Evolutionary conservation across 768 basidiomycete species (phyloP).

Genomic region (Candolleomyces eurysporus): DNA sequence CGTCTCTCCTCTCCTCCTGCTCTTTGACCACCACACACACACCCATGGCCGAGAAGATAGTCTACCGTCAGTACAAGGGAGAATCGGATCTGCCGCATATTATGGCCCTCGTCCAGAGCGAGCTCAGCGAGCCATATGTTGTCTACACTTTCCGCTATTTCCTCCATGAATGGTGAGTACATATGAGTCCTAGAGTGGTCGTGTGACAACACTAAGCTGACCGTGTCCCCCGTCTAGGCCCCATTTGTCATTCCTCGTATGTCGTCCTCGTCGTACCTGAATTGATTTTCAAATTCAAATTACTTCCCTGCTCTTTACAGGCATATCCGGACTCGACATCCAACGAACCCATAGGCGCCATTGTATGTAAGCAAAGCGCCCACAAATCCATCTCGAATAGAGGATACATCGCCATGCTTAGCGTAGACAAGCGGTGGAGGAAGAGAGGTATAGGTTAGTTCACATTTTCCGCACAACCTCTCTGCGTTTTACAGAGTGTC

Average conservation of each 20-base stretch:
- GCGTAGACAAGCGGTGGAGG: slow-evolving; percentile 79
- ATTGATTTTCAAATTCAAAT: not conserved
- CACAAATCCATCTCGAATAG: slow-evolving; percentile 75
- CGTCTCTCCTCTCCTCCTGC: slow-evolving; percentile 4
- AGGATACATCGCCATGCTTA: slow-evolving; percentile 98
- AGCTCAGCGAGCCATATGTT: slow-evolving; percentile 95
- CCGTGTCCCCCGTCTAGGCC: slow-evolving; percentile 55
- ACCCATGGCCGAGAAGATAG: slow-evolving; percentile 31
- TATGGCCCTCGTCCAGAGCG: slow-evolving; percentile 85
- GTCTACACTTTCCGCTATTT: slow-evolving; percentile 98
- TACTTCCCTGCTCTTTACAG: slow-evolving; percentile 26
- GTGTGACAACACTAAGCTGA: slow-evolving; percentile 25
- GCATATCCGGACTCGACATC: slow-evolving; percentile 51
- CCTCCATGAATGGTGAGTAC: slow-evolving; percentile 86
- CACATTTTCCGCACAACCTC: slow-evolving; percentile 25
- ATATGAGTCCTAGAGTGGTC: slow-evolving; percentile 16
- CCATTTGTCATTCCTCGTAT: slow-evolving; percentile 79
- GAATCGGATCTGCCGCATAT: slow-evolving; percentile 80
- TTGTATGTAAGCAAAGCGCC: slow-evolving; percentile 95
- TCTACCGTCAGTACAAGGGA: slow-evolving; percentile 73
- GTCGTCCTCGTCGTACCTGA: slow-evolving; percentile 8
- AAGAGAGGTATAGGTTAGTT: slow-evolving; percentile 89
- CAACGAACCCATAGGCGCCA: slow-evolving; percentile 77
- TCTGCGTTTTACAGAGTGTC: slow-evolving; percentile 41
- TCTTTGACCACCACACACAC: slow-evolving; percentile 11